Evolutionary conservation across 2,329 filamentous ascomycete species (phyloP), one percentile per base, ranked within the genome.

Genomic region (Monilinia fructicola): DNA sequence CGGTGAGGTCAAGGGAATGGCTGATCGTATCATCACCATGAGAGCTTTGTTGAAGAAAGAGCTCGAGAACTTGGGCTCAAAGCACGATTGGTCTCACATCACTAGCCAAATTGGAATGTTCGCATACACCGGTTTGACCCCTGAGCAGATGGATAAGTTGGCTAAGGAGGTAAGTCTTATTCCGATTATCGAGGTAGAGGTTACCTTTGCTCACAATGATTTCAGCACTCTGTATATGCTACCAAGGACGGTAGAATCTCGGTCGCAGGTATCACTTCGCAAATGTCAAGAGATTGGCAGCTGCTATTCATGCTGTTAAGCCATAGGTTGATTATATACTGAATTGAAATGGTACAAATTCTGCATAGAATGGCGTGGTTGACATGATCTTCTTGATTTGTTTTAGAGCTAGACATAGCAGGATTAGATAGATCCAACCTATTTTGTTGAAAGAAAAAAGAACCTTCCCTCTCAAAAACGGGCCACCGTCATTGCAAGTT

Each of bases 91-190:
- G 95, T 91, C 90, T 79, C 95, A 99, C 85, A 99, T 99, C 81
- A 98, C 95, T 73, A 93, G 85, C 81, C 92, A 96, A 87, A 99
- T 99, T 76, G 95, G 95, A 82, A 99, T 99, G 95, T 99, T 99
- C 78, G 94, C 95, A 74, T 99, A 96, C 86, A 99, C 95, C 63
- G 95, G 95, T 69, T 83, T 99, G 76, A 94, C 85, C 74, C 83
- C 93, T 65, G 89, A 94, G 81, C 91, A 97, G 83, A 97, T 98
- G 92, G 90, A 94, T 66, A 83, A 83, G 76, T 85, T 99, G 70
- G 92, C 93, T 73, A 93, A 96, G 84, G 92, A 98, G 84, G 85
- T 86, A 76, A 77, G 82, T 69, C 68, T 59, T 64, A 35, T 54
- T 63, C n/a, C 73, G 80, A 67, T 56, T 44, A 63, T 54, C 31